Conservation (phyloP, 768 basidiomycete species). For the Russula sp. region DNA sequence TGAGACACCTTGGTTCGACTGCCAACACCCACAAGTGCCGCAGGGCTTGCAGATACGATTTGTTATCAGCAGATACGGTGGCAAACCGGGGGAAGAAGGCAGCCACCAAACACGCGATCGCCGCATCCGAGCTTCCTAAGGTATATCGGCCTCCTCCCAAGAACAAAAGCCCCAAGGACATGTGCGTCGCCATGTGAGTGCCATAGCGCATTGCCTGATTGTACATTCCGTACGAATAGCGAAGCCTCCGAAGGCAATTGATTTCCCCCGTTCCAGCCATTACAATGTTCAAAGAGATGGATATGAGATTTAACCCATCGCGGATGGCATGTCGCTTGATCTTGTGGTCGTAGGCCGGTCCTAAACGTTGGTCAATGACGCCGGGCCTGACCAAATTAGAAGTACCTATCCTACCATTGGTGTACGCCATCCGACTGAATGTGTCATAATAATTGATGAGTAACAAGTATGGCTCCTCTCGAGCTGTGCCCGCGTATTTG, state of each 20-base stretch:
- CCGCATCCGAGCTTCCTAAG: conserved; percentile 84
- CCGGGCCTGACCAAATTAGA: not conserved
- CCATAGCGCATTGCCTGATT: conserved; percentile 72
- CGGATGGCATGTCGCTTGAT: conserved; percentile 84
- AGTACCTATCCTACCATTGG: conserved; percentile 45
- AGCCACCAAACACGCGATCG: conserved; percentile 82
- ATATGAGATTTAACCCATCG: conserved; percentile 82
- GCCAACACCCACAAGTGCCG: conserved; percentile 96
- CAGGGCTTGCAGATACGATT: conserved; percentile 83
- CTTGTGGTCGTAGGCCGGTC: conserved; percentile 74
- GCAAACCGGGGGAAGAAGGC: conserved; percentile 92
- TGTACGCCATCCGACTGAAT: conserved; percentile 63
- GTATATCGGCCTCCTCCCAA: conserved; percentile 91
- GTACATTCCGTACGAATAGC: conserved; percentile 86
- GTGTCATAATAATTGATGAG: conserved; percentile 77
- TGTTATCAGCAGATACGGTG: conserved; percentile 74
- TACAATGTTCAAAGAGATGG: conserved; percentile 81
- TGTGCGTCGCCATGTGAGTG: conserved; percentile 82
- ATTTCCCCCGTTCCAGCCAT: conserved; percentile 98
- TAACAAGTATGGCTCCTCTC: conserved; percentile 79
- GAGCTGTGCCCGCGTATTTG: conserved; percentile 91
- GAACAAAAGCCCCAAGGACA: conserved; percentile 87
- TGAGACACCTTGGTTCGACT: conserved; percentile 86
- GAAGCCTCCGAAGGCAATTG: conserved; percentile 75
- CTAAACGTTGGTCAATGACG: conserved; percentile 32